These are phyloP conservation scores for Barnettozyma wickerhamii DNA, from an alignment of 805 yeast species.

Conservation along the genomic window DNA sequence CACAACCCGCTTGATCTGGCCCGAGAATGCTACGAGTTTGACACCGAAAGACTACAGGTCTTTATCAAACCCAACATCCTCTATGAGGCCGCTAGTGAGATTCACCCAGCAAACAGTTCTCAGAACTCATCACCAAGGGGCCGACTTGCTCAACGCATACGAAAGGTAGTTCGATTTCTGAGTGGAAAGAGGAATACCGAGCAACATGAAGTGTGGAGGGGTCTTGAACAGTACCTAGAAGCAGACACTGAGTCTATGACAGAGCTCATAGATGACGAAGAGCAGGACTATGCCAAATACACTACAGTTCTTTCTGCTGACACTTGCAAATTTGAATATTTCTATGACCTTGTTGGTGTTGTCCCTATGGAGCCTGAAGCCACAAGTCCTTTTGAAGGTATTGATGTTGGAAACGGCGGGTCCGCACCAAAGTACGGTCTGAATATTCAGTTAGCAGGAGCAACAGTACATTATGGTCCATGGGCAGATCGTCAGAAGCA, in stretches of 20 bases:
- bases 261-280: conserved; percentile 35
- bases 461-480: conserved; percentile 83
- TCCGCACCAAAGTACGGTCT: conserved; percentile 57
- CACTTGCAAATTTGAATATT: conserved; percentile 49
- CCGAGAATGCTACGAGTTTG: conserved; percentile 40
- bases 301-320: conserved; percentile 65
- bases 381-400: conserved; percentile 32
- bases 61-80: conserved; percentile 68
- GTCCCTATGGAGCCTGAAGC: conserved; percentile 40
- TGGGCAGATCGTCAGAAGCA: conserved; percentile 90
- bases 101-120: too few species aligned
- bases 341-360: conserved; percentile 68
- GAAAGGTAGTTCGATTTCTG: too few species aligned
- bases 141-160: too few species aligned
- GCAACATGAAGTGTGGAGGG: conserved; percentile 54
- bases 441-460: conserved; percentile 51
- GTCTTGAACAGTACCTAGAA: conserved; percentile 65
- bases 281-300: conserved; percentile 75
- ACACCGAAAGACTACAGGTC: conserved; percentile 49
- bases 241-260: conserved; percentile 29
- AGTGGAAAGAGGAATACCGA: background rate
- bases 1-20: conserved; percentile 54
- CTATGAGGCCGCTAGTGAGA: too few species aligned
- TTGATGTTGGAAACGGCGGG: conserved; percentile 58
- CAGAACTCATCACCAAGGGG: too few species aligned